phyloP scores from a whole-genome alignment of 768 basidiomycete genomes.

The Antrodiella citrinella region DNA sequence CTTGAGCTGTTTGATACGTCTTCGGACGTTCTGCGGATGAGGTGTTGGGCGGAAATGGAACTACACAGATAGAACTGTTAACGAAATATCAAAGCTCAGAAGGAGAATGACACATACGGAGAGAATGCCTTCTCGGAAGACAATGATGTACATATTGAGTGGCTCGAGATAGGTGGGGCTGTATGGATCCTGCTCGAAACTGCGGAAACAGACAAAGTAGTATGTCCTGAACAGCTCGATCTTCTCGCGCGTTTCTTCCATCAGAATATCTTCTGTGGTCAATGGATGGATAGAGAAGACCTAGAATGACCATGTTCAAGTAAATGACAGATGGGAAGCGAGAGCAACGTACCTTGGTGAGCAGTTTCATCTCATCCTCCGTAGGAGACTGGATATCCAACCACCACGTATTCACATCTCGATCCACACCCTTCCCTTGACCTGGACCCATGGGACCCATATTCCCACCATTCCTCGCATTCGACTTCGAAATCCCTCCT shows the following conservation, averaged over 20 bases:
- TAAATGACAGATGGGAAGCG: neutral
- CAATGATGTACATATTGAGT: constrained; percentile 99
- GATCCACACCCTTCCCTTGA: constrained; percentile 43
- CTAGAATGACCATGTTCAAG: constrained; percentile 30
- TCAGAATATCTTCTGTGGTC: constrained; percentile 97
- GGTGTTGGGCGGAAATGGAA: constrained; percentile 98
- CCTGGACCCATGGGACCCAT: constrained; percentile 12
- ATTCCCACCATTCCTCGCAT: constrained; percentile 1
- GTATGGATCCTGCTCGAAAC: constrained; percentile 98
- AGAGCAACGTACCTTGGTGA: constrained; percentile 72
- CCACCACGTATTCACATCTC: constrained; percentile 80
- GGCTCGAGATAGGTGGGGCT: constrained; percentile 96
- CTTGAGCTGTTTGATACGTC: constrained; percentile 97
- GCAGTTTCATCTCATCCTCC: constrained; percentile 96
- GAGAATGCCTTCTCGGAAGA: constrained; percentile 93
- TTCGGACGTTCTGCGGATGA: constrained; percentile 94
- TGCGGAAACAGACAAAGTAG: constrained; percentile 97
- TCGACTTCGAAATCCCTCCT: constrained; percentile 11
- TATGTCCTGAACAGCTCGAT: constrained; percentile 99
- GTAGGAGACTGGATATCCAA: constrained; percentile 89
- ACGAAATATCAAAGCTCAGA: neutral
- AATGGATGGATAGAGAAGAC: constrained; percentile 96
- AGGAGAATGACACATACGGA: constrained; percentile 51
- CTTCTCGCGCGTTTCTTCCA: constrained; percentile 99
- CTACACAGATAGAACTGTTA: constrained; percentile 28